These are phyloP conservation scores for Begonia fuchsioides DNA, from an alignment of 306 rosid species.

Conservation along the genomic window DNA sequence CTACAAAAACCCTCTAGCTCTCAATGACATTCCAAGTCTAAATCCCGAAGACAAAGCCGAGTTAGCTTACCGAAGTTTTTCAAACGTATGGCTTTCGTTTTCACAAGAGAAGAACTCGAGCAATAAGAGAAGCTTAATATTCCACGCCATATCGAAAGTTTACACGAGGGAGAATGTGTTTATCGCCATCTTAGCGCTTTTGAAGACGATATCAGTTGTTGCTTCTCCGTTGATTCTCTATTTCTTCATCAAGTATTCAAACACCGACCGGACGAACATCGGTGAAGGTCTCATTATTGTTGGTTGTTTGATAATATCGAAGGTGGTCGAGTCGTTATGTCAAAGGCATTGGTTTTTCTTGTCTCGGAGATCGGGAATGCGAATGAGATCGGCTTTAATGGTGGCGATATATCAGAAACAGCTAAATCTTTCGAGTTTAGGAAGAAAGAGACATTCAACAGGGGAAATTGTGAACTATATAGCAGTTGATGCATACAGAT, in stretches of 20 bases:
- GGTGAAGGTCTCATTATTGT: constrained; percentile 34
- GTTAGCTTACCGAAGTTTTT: constrained; percentile 25
- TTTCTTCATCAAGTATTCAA: constrained; percentile 50
- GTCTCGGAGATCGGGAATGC: constrained; percentile 56
- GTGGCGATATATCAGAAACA: constrained; percentile 59
- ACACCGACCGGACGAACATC: constrained; percentile 12
- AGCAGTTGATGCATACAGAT: constrained; percentile 65
- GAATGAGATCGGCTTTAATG: constrained; percentile 71
- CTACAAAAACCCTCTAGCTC: constrained; percentile 32
- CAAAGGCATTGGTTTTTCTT: constrained; percentile 60
- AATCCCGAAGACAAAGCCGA: constrained; percentile 50
- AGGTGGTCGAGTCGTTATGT: constrained; percentile 38
- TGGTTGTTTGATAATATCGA: constrained; percentile 30
- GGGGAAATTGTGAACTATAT: constrained; percentile 75
- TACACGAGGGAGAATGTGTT: constrained; percentile 40
- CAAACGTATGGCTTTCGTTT: constrained; percentile 36
- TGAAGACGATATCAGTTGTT: constrained; percentile 28
- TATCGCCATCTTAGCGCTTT: constrained; percentile 32
- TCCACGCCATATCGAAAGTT: constrained; percentile 30
- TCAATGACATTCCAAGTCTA: constrained; percentile 50
- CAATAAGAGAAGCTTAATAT: constrained; percentile 25
- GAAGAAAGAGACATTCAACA: constrained; percentile 43
- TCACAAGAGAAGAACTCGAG: constrained; percentile 17
- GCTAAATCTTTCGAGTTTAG: constrained; percentile 50
- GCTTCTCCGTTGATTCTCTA: constrained; percentile 52